Conservation (phyloP, 164 flowering plant genomes). For the Annona cherimola region DNA sequence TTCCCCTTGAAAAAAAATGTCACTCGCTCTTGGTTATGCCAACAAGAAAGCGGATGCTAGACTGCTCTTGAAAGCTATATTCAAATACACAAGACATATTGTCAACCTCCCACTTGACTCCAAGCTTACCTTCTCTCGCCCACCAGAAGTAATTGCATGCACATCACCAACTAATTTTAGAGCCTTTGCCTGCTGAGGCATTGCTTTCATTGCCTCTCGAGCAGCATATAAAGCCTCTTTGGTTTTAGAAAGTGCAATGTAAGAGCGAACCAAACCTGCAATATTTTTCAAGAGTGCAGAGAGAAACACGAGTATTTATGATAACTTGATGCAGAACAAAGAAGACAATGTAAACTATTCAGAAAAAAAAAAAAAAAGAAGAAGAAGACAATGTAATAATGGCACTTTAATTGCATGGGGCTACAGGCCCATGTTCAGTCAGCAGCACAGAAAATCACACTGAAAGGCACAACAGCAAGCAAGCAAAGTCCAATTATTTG, state of each 20-base stretch:
- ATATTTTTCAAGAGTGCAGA: neutral
- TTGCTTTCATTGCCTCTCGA: constrained; percentile 91
- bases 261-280: constrained; percentile 87
- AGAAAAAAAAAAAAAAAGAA: neutral
- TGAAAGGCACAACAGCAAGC: neutral
- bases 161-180: constrained; percentile 96
- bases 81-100: neutral
- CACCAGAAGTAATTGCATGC: constrained; percentile 73
- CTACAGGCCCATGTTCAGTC: neutral
- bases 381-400: neutral
- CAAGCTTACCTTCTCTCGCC: constrained; percentile 78
- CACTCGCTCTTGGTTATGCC: no score
- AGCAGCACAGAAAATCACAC: neutral
- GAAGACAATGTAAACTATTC: no score
- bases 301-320: no score
- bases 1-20: no score
- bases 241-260: constrained; percentile 69
- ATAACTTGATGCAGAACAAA: no score
- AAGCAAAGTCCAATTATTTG: neutral
- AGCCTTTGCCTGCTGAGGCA: constrained; percentile 97
- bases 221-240: constrained; percentile 90
- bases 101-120: neutral
- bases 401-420: neutral
- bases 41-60: no score
- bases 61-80: no score